A percentile compares a stretch with the other conserved stretches of the same genome.
Evolutionary conservation across 306 rosid genomes (phyloP).

Genomic region (Urtica urens): DNA sequence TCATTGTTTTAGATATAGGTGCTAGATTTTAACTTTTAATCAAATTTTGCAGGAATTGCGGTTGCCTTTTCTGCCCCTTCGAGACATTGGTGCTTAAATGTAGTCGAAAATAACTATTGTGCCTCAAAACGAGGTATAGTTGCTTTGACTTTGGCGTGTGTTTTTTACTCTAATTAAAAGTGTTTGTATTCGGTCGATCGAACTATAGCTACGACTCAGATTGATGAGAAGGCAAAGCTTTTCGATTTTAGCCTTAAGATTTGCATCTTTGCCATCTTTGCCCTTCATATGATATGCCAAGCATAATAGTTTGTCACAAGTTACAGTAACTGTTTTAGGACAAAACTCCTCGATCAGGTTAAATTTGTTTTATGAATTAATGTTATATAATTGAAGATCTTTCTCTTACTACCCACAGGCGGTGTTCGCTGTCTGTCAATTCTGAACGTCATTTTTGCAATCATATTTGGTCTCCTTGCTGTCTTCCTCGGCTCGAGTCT

Average conservation of each 20-base stretch:
- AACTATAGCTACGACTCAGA: neutral
- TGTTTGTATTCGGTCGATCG: neutral
- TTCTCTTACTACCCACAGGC: constrained; percentile 30
- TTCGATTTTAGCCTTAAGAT: neutral
- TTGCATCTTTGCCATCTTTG: too few relatives aligned
- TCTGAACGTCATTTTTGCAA: constrained; percentile 61
- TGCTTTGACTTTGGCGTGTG: neutral
- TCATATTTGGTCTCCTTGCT: constrained; percentile 77
- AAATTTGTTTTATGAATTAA: neutral
- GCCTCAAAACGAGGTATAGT: constrained; percentile 78
- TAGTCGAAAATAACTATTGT: constrained; percentile 86
- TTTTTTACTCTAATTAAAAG: neutral
- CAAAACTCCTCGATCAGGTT: too few relatives aligned
- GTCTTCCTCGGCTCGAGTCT: constrained; percentile 93
- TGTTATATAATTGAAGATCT: neutral
- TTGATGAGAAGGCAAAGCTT: neutral
- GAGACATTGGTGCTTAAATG: constrained; percentile 82
- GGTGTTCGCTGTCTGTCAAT: constrained; percentile 87
- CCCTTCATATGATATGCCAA: too few relatives aligned
- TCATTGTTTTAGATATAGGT: neutral
- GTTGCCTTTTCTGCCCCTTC: constrained; percentile 80
- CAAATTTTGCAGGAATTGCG: constrained; percentile 46
- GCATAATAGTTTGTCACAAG: too few relatives aligned
- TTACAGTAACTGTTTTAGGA: too few relatives aligned
- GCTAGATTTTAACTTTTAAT: constrained; percentile 3